Base-by-base conservation (phyloP, 768 basidiomycete genomes). In the Suillus hirtellus region DNA sequence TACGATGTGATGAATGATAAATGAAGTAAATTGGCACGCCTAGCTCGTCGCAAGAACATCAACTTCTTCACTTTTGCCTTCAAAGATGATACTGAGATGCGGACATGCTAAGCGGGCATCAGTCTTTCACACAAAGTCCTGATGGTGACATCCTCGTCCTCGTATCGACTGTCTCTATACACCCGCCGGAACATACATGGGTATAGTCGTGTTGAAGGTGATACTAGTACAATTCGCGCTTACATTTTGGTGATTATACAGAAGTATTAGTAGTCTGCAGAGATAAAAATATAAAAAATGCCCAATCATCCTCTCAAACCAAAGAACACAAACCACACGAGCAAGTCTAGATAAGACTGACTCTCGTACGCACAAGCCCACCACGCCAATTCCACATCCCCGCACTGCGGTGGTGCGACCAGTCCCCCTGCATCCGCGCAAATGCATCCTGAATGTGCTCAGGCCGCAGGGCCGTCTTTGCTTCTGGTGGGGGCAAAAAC, bases 391-490 rank as follows among this genome's bases (percentile, higher is more conserved):
- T 93, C 65, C 87, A 81, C 86, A 95, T 91, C 1, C 94, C 94
- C 2, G 92, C 92, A 27, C 89, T 89, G 58, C 94, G 87, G 46
- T 82, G 81, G 69, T 93, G 90, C 2, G 88, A 81, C 87, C 92
- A 92, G 65, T 95, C 89, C 6, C 87, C 82, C 74, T 96, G 94
- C 89, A 96, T 95, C 64, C 93, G 80, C 2, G 92, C 80, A 72
- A 95, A 96, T 0, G 95, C 95, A 73, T 95, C 93, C 67, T 93
- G 89, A 11, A 96, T 93, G 70, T 96, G 95, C 63, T 93, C 88
- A 0, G 94, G 90, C 31, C 85, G 80, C 53, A 96, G 76, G 0
- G 93, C 86, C 4, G 88, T 92, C 63, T 92, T 79, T 1, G 92
- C 89, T 70, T 94, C 92, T 0, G 90, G 86, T 1, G 95, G 93